A percentile compares a stretch with the other conserved stretches of the same genome.
These are phyloP conservation scores for Fusarium sp. DNA, from an alignment of 2,329 filamentous ascomycete species.

Conservation along the genomic window DNA sequence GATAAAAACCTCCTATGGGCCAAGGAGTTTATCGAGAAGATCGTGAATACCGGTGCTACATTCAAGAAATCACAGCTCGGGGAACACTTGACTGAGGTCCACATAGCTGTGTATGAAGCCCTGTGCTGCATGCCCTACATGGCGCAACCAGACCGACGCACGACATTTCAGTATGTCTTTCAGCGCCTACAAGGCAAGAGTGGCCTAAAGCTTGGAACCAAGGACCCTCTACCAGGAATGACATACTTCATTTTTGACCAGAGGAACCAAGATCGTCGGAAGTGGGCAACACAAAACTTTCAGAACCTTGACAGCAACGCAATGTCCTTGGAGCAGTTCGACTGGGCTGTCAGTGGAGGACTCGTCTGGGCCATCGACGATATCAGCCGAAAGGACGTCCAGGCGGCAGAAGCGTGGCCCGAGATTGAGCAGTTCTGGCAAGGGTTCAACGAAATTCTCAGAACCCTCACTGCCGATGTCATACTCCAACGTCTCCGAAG, in stretches of 20 bases:
- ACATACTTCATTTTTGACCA: constrained; percentile 81
- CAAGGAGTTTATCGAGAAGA: constrained; percentile 64
- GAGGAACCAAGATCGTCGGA: constrained; percentile 67
- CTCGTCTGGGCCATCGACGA: constrained; percentile 75
- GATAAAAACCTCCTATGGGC: constrained; percentile 69
- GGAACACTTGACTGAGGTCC: constrained; percentile 66
- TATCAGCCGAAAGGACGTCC: constrained; percentile 64
- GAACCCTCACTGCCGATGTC: constrained; percentile 77
- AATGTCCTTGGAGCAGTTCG: constrained; percentile 80
- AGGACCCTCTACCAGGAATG: constrained; percentile 82
- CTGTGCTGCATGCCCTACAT: constrained; percentile 87
- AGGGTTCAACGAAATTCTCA: constrained; percentile 80
- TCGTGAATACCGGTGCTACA: constrained; percentile 59
- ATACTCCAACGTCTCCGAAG: constrained; percentile 83
- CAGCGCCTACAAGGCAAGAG: constrained; percentile 77
- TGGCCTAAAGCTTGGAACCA: constrained; percentile 80
- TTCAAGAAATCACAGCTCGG: constrained; percentile 63
- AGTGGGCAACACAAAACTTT: constrained; percentile 56
- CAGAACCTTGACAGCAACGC: constrained; percentile 65
- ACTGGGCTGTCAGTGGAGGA: constrained; percentile 85
- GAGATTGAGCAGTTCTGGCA: constrained; percentile 82
- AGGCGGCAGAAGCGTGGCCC: constrained; percentile 51
- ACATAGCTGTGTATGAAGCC: constrained; percentile 88
- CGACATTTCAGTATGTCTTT: constrained; percentile 85
- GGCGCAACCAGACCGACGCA: constrained; percentile 62